Evolutionary conservation across 768 basidiomycete genomes (phyloP).

Genomic region (Boletus subcaerulescens): DNA sequence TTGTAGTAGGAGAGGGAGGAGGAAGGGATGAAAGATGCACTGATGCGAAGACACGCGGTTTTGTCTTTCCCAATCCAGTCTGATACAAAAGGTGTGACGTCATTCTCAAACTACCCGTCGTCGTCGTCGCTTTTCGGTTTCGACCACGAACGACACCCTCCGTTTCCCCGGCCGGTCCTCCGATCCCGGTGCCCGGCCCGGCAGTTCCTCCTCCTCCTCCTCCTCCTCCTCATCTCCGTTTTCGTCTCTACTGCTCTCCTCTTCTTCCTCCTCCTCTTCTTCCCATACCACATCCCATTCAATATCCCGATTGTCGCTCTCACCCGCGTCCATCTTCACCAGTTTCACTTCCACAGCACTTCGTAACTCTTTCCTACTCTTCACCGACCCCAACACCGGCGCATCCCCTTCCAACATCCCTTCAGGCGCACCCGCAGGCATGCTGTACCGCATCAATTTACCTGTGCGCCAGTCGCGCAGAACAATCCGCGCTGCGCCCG

Average conservation of each 20-base stretch:
- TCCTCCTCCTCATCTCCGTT: constrained; percentile 40
- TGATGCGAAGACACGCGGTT: constrained; percentile 17
- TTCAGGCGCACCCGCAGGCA: constrained; percentile 38
- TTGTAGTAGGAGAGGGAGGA: neutral
- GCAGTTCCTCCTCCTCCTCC: constrained; percentile 44
- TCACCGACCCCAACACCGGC: constrained; percentile 44
- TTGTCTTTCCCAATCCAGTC: constrained; percentile 19
- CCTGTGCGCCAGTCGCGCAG: constrained; percentile 83
- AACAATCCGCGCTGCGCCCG: constrained; percentile 72
- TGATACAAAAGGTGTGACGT: constrained; percentile 21
- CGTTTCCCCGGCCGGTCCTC: constrained; percentile 38
- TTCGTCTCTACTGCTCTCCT: constrained; percentile 33
- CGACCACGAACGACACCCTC: constrained; percentile 46
- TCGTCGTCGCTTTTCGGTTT: constrained; percentile 13
- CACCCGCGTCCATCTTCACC: constrained; percentile 48
- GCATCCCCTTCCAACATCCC: constrained; percentile 40
- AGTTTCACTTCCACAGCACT: constrained; percentile 48
- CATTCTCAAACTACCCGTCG: constrained; percentile 4
- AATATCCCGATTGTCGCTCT: constrained; percentile 40
- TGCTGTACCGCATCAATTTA: constrained; percentile 69
- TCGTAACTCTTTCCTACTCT: constrained; percentile 66
- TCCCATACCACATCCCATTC: constrained; percentile 38
- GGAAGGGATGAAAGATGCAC: constrained; percentile 1
- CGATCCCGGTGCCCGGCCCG: constrained; percentile 23
- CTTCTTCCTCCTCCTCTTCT: constrained; percentile 39